Percentiles rank a stretch among this genome's conserved stretches.
phyloP scores from a whole-genome alignment of 257 asterid genomes.

The Ballota nigra region DNA sequence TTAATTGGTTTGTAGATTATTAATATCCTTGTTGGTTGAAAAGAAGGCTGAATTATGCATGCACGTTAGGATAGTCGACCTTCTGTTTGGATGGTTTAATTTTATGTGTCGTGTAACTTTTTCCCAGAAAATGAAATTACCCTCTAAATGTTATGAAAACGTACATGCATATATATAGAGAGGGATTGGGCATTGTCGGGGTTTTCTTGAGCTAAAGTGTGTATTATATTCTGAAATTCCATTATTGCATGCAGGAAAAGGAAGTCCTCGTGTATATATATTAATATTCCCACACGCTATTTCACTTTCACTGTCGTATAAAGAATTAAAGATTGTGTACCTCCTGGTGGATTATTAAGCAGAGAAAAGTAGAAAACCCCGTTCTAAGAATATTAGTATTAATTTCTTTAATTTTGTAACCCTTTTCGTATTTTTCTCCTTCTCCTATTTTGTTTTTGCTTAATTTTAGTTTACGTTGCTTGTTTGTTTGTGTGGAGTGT shows the following conservation, averaged over 20 bases:
- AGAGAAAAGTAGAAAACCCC: slow-evolving; percentile 3
- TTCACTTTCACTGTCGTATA: neutral
- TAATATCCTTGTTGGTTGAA: neutral
- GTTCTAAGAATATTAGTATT: neutral
- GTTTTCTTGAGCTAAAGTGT: neutral
- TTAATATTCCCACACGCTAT: neutral
- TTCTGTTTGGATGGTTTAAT: too few relatives aligned
- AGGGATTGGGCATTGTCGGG: neutral
- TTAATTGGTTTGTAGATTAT: neutral
- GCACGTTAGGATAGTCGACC: too few relatives aligned
- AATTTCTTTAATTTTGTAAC: too few relatives aligned
- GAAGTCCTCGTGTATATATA: neutral
- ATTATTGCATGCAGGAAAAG: slow-evolving; percentile 23
- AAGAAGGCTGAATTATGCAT: too few relatives aligned
- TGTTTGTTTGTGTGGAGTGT: neutral
- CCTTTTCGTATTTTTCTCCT: too few relatives aligned
- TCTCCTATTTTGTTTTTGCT: too few relatives aligned
- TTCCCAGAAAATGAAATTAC: too few relatives aligned
- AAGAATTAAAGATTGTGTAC: neutral
- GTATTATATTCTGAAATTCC: neutral
- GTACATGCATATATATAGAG: neutral
- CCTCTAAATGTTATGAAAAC: neutral
- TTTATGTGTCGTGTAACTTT: too few relatives aligned
- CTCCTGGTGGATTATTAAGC: too few relatives aligned
- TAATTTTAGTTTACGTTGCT: neutral